Evolutionary conservation across 139 green algal species (phyloP).

Genomic region (Chlorella sorokiniana): DNA sequence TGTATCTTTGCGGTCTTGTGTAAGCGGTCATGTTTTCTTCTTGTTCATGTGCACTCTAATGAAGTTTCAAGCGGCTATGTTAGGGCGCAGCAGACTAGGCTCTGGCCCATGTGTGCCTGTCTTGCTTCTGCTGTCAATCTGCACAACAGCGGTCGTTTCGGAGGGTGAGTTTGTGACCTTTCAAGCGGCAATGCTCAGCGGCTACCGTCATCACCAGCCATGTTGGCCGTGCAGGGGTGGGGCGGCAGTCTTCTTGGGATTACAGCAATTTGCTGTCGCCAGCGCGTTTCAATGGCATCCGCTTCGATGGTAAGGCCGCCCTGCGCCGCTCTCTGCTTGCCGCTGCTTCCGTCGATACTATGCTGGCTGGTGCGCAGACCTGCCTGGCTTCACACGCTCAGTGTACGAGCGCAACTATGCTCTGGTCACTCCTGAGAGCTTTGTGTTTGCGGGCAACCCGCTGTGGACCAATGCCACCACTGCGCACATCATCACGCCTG

Average conservation of each 20-base stretch:
- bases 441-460: constrained; percentile 68
- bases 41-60: background rate
- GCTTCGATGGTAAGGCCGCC: constrained; percentile 35
- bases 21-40: background rate
- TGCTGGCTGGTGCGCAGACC: constrained; percentile 51
- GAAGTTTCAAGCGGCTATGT: background rate
- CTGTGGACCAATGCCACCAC: constrained; percentile 59
- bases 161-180: no score
- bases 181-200: background rate
- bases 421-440: constrained; percentile 86
- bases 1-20: no score
- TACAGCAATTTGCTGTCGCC: constrained; percentile 40
- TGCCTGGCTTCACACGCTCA: constrained; percentile 91
- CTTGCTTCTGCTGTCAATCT: background rate
- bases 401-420: constrained; percentile 83
- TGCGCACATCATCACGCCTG: constrained; percentile 81
- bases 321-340: background rate
- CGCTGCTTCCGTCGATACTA: background rate
- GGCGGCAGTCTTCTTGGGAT: constrained; percentile 32
- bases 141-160: no score
- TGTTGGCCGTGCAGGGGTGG: background rate
- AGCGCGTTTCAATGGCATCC: constrained; percentile 28
- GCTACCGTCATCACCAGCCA: background rate
- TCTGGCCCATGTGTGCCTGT: background rate
- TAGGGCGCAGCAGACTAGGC: background rate